phyloP scores from a whole-genome alignment of 2,329 filamentous ascomycete species.

The Fusarium sp. region DNA sequence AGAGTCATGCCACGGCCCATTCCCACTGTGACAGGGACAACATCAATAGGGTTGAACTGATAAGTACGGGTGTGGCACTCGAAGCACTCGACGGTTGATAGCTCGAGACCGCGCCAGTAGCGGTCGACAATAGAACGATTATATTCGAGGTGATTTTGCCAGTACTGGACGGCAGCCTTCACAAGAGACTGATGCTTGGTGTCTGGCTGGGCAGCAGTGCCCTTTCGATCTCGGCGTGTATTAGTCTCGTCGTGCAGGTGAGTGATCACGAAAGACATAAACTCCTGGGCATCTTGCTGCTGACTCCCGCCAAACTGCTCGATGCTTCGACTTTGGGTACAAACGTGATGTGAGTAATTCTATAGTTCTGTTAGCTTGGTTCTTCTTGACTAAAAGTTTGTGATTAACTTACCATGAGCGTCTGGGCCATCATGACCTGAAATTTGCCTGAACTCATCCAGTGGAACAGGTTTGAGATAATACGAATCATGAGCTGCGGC shows the following conservation, averaged over 20 bases:
- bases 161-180: slow-evolving; percentile 76
- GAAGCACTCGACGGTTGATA: slow-evolving; percentile 76
- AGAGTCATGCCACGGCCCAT: slow-evolving; percentile 49
- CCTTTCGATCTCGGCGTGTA: slow-evolving; percentile 55
- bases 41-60: slow-evolving; percentile 60
- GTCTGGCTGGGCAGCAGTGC: slow-evolving; percentile 45
- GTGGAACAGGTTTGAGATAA: slow-evolving; percentile 67
- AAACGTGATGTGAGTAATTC: slow-evolving; percentile 63
- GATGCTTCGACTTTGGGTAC: slow-evolving; percentile 42
- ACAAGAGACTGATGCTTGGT: slow-evolving; percentile 49
- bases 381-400: slow-evolving; percentile 1
- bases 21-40: slow-evolving; percentile 59
- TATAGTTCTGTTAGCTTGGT: slow-evolving; percentile 46
- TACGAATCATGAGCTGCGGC: slow-evolving; percentile 68
- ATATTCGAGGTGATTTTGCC: slow-evolving; percentile 74
- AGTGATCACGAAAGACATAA: slow-evolving; percentile 83
- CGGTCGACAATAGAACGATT: slow-evolving; percentile 81
- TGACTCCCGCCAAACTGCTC: slow-evolving; percentile 73
- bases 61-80: slow-evolving; percentile 61
- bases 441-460: slow-evolving; percentile 65
- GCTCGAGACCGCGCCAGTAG: slow-evolving; percentile 82
- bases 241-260: slow-evolving; percentile 90
- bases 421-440: slow-evolving; percentile 61
- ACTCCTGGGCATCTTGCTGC: slow-evolving; percentile 94
- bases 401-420: slow-evolving; percentile 63